phyloP scores from a whole-genome alignment of 73 alveolate genomes.

The Paramecium bursaria region DNA sequence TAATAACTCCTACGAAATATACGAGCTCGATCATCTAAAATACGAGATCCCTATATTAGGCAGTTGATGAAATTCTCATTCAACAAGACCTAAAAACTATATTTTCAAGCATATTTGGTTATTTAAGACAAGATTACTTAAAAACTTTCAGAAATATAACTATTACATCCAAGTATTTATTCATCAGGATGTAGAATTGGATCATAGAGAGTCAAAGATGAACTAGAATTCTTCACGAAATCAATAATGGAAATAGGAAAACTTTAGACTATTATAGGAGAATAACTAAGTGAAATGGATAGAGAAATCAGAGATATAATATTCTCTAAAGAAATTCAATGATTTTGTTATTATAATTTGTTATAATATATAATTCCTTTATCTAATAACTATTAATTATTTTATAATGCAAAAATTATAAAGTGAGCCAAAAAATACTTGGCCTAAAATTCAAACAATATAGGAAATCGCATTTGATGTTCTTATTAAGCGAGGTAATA shows the following conservation, averaged over 20 bases:
- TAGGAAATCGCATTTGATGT: too few relatives aligned
- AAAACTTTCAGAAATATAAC: neutral
- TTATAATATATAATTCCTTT: too few relatives aligned
- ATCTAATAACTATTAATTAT: too few relatives aligned
- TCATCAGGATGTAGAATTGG: constrained; percentile 5
- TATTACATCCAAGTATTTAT: constrained; percentile 17
- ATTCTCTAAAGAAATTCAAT: too few relatives aligned
- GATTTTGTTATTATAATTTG: too few relatives aligned
- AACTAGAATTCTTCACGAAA: constrained; percentile 9
- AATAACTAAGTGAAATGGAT: too few relatives aligned
- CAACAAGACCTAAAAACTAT: constrained; percentile 11
- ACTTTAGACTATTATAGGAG: too few relatives aligned
- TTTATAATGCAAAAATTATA: too few relatives aligned
- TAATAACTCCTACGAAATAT: constrained; percentile 16
- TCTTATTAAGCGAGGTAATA: too few relatives aligned
- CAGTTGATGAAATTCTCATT: constrained; percentile 26
- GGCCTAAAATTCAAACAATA: too few relatives aligned
- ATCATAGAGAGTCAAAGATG: constrained; percentile 39
- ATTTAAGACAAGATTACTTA: constrained; percentile 1
- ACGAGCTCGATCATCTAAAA: constrained; percentile 10
- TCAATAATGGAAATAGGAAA: constrained; percentile 27
- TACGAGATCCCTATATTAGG: constrained; percentile 41
- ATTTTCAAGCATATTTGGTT: neutral
- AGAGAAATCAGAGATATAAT: too few relatives aligned
- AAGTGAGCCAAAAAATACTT: too few relatives aligned